phyloP scores from a whole-genome alignment of 768 basidiomycete species.

The Phylloporus sp. region DNA sequence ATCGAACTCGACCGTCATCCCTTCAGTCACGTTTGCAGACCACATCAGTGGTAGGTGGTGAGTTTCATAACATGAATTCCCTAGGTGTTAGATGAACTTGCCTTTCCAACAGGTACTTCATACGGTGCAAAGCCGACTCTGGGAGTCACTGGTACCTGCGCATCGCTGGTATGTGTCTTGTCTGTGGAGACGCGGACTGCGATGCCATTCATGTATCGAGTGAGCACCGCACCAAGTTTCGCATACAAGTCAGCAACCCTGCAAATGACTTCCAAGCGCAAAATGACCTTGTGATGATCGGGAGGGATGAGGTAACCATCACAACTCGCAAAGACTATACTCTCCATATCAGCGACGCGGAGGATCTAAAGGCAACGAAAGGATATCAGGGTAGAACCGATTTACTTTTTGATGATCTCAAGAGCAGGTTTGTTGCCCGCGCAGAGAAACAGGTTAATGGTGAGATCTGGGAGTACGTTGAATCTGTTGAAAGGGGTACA shows the following conservation, averaged over 20 bases:
- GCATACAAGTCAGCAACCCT: not conserved
- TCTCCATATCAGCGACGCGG: not conserved
- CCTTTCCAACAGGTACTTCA: not conserved
- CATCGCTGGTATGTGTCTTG: not conserved
- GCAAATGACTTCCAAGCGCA: not conserved
- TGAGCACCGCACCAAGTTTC: constrained; percentile 1
- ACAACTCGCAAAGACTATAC: not conserved
- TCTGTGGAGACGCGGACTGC: constrained; percentile 1
- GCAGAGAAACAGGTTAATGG: not conserved
- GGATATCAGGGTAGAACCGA: not conserved
- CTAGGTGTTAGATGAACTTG: not conserved
- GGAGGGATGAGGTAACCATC: constrained; percentile 4
- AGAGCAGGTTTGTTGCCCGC: not conserved
- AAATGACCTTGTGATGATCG: not conserved
- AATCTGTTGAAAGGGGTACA: not conserved
- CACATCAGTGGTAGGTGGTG: constrained; percentile 5
- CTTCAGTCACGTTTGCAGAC: not conserved
- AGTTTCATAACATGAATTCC: not conserved
- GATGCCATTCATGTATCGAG: constrained; percentile 1
- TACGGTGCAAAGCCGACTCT: constrained; percentile 1
- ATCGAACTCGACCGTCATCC: not conserved
- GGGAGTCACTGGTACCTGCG: constrained; percentile 4
- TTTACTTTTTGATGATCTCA: not conserved
- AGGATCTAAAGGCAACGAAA: not conserved
- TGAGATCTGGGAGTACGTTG: not conserved